phyloP scores from a whole-genome alignment of 2,329 filamentous ascomycete genomes.

The Talaromyces funiculosus region DNA sequence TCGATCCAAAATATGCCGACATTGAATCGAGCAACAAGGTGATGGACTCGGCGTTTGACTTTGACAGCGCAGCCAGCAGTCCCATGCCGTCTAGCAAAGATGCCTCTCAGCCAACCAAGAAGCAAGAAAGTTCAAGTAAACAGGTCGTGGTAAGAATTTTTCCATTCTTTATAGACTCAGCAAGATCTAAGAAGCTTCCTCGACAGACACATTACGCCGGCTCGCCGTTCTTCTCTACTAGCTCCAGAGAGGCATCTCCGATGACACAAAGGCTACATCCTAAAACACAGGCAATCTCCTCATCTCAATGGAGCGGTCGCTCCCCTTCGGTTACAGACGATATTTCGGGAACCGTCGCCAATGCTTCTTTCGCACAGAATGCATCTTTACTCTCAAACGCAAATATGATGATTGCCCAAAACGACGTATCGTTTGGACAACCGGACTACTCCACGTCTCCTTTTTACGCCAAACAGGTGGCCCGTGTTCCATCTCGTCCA shows the following conservation, averaged over 20 bases:
- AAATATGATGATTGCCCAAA: constrained; percentile 31
- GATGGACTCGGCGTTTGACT: constrained; percentile 46
- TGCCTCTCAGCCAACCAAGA: constrained; percentile 20
- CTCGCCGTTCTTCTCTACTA: constrained; percentile 31
- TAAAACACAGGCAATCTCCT: constrained; percentile 27
- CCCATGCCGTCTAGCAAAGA: constrained; percentile 37
- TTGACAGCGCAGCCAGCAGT: constrained; percentile 44
- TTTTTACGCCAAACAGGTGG: constrained; percentile 10
- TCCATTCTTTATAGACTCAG: neutral
- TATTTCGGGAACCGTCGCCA: constrained; percentile 41
- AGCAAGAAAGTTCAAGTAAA: constrained; percentile 13
- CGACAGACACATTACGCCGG: constrained; percentile 21
- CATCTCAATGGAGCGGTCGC: constrained; percentile 35
- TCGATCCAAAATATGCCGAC: constrained; percentile 25
- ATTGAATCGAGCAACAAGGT: constrained; percentile 42
- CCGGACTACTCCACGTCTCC: constrained; percentile 10
- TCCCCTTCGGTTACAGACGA: constrained; percentile 42
- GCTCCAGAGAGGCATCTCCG: constrained; percentile 34
- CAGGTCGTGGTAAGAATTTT: neutral
- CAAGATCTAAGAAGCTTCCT: neutral
- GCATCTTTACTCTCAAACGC: constrained; percentile 29
- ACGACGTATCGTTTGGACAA: constrained; percentile 35
- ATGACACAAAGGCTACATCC: constrained; percentile 25
- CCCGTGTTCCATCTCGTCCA: constrained; percentile 32
- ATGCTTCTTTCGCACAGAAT: constrained; percentile 39